Evolutionary conservation across 2,329 filamentous ascomycete genomes (phyloP), one percentile per base, ranked within the genome.

Genomic region (Verticillium isaacii): DNA sequence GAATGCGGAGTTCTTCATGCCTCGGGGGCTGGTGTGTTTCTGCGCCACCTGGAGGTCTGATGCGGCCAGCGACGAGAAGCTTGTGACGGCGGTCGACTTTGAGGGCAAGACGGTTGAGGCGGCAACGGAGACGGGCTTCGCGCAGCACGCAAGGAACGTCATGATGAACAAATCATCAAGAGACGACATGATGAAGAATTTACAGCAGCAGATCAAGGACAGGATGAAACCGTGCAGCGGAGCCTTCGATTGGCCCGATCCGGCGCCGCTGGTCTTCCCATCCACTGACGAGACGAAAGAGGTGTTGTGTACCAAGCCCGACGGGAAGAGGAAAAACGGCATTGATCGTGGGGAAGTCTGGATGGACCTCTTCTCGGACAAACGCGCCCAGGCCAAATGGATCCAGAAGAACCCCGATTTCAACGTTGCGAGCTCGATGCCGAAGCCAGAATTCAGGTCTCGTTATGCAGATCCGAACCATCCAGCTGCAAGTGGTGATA

Each of bases 1-100:
- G 66, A 88, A 88, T 66, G 74, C 79, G 9, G 75, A 82, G 3
- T 79, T 85, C 62, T 89, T 88, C 69, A 78, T 76, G 56, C 85
- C 85, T 0, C 78, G 78, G 2, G 85, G 85, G 0, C 75, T 88
- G 0, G 83, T 80, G 14, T 71, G 68, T 3, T 50, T 75, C 23
- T 75, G 89, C 41, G 79, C 87, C 72, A 81, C 81, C 1, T 85
- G 77, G 73, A 80, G 80, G 59, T 79, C 80, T 0, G 75, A 78
- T 3, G 64, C 69, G 0, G 62, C 67, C 15, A 2, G 34, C 2
- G 23, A 37, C 19, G 67, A 72, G 17, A 68, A 71, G 4, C 63
- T 69, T 2, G 62, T 70, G 8, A 66, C 67, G 3, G 37, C 62
- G 12, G 66, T 74, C 34, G 68, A 76, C 58, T 65, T 80, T 15